A percentile compares a stretch with the other conserved stretches of the same genome.
These are phyloP conservation scores for Boletus rubropictus DNA, from an alignment of 768 basidiomycete genomes.

Conservation along the genomic window DNA sequence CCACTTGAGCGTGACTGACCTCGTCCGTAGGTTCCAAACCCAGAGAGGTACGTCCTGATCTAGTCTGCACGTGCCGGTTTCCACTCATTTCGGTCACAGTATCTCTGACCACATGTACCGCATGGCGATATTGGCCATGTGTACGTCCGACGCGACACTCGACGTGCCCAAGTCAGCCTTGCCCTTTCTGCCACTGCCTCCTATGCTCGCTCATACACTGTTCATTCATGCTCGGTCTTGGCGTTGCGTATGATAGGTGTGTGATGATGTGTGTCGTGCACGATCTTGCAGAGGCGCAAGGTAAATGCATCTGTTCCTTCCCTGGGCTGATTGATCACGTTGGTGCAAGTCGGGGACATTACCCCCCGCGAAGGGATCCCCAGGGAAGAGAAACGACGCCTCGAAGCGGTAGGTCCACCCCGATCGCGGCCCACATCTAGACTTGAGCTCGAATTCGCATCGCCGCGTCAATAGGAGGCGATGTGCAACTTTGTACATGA, in stretches of 20 bases:
- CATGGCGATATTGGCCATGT: slow-evolving; percentile 93
- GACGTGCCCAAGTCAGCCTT: slow-evolving; percentile 63
- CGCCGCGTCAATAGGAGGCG: slow-evolving; percentile 50
- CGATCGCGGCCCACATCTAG: neutral
- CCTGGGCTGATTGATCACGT: neutral
- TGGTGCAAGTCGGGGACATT: slow-evolving; percentile 80
- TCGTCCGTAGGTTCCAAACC: slow-evolving; percentile 57
- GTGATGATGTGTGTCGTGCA: slow-evolving; percentile 90
- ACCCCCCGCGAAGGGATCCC: slow-evolving; percentile 83
- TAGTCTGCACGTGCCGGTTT: neutral
- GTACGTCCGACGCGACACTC: slow-evolving; percentile 65
- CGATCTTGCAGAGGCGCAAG: slow-evolving; percentile 94
- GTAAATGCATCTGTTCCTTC: slow-evolving; percentile 29
- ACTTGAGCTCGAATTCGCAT: neutral
- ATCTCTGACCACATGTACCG: slow-evolving; percentile 98
- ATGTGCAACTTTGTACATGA: slow-evolving; percentile 87
- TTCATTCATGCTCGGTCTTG: too few species aligned
- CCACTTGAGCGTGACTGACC: slow-evolving; percentile 2
- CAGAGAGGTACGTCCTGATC: slow-evolving; percentile 59
- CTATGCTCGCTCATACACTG: too few species aligned
- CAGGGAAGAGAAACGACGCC: slow-evolving; percentile 69
- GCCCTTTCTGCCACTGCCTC: neutral
- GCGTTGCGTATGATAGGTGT: slow-evolving; percentile 37
- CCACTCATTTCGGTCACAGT: slow-evolving; percentile 32
- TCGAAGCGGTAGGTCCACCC: slow-evolving; percentile 54